Percentiles rank a stretch among this genome's conserved stretches.
These are phyloP conservation scores for Fusarium oxysporum DNA, from an alignment of 2,329 filamentous ascomycete species.

Conservation along the genomic window DNA sequence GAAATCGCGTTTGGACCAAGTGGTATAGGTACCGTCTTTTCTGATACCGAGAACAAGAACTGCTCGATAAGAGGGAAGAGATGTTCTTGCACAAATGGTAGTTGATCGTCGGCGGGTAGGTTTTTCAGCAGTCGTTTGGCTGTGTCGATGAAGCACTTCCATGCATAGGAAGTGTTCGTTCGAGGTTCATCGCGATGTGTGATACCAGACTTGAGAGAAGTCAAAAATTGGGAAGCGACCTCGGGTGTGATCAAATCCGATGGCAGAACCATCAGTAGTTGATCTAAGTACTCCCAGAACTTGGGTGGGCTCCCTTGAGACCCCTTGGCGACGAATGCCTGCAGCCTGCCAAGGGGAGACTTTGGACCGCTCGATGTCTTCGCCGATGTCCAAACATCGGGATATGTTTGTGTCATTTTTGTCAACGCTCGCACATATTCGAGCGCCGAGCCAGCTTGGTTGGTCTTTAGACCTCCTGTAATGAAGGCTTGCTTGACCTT, in stretches of 20 bases:
- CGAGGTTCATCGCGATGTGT: constrained; percentile 79
- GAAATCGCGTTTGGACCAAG: constrained; percentile 51
- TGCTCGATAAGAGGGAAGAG: constrained; percentile 67
- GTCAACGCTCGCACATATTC: constrained; percentile 77
- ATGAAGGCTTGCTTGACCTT: constrained; percentile 72
- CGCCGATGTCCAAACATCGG: constrained; percentile 78
- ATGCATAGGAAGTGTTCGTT: constrained; percentile 75
- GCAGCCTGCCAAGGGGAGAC: constrained; percentile 67
- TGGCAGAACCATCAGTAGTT: constrained; percentile 72
- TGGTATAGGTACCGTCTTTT: constrained; percentile 51
- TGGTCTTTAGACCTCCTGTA: constrained; percentile 76
- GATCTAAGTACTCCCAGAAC: constrained; percentile 78
- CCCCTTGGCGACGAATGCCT: constrained; percentile 81
- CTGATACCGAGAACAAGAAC: constrained; percentile 61
- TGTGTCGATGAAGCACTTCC: constrained; percentile 78
- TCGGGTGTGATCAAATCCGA: constrained; percentile 56
- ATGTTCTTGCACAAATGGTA: constrained; percentile 60
- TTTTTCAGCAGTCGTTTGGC: constrained; percentile 64
- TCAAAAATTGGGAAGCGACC: constrained; percentile 70
- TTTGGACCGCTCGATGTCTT: constrained; percentile 59
- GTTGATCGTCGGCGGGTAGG: constrained; percentile 59
- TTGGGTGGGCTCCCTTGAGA: constrained; percentile 79
- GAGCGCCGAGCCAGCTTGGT: constrained; percentile 78
- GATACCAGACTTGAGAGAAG: constrained; percentile 77
- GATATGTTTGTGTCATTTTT: constrained; percentile 71